phyloP scores from a whole-genome alignment of 768 basidiomycete genomes.

The Lactarius sp. region DNA sequence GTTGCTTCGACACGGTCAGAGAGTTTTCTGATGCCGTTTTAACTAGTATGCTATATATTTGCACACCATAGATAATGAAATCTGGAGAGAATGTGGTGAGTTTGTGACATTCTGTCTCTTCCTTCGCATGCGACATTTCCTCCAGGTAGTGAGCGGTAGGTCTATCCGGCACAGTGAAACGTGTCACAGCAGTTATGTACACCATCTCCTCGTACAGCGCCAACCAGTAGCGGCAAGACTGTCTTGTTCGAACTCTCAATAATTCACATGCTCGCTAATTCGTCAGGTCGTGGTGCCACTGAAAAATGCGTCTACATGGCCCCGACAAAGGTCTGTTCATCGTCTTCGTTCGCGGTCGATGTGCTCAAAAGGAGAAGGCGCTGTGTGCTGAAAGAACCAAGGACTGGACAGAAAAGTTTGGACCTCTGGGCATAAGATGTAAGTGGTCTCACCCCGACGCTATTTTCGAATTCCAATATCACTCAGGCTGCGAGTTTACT shows the following conservation, averaged over 20 bases:
- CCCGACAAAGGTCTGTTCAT: constrained; percentile 68
- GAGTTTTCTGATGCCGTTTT: not conserved
- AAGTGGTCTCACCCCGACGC: constrained; percentile 24
- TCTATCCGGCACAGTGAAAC: constrained; percentile 1
- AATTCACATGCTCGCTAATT: constrained; percentile 59
- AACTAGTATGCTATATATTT: not conserved
- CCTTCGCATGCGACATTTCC: not conserved
- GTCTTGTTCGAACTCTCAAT: constrained; percentile 91
- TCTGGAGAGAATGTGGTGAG: constrained; percentile 63
- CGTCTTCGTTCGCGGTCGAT: not conserved
- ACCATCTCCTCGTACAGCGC: constrained; percentile 48
- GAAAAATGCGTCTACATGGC: constrained; percentile 86
- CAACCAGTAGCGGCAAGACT: constrained; percentile 96
- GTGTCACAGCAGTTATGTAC: not conserved
- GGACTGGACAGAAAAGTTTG: constrained; percentile 85
- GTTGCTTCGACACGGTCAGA: constrained; percentile 70
- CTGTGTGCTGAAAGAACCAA: constrained; percentile 77
- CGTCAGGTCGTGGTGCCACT: constrained; percentile 33
- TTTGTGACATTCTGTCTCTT: constrained; percentile 2
- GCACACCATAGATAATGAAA: constrained; percentile 45
- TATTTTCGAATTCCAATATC: constrained; percentile 3
- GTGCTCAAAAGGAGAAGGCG: constrained; percentile 45
- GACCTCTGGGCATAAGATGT: constrained; percentile 73
- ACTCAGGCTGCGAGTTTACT: constrained; percentile 79
- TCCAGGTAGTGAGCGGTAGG: constrained; percentile 68